phyloP scores from a whole-genome alignment of 306 rosid species.

The Pachyrhizus erosus region DNA sequence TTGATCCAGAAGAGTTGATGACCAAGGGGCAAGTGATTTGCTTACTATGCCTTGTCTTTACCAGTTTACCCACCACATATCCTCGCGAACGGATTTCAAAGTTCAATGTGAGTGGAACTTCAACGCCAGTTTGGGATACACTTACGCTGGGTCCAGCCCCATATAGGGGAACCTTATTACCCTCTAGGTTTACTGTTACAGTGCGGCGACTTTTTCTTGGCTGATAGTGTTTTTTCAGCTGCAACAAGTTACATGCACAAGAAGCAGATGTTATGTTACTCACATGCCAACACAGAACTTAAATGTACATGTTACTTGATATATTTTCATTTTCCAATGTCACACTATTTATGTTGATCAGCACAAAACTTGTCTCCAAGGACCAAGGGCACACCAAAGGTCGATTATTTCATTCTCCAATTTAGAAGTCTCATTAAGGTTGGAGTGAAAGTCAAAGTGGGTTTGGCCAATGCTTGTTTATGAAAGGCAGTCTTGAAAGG shows the following conservation, averaged over 20 bases:
- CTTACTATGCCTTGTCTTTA: conserved; percentile 71
- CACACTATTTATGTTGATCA: neutral
- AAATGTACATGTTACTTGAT: neutral
- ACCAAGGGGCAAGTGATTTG: conserved; percentile 69
- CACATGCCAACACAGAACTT: neutral
- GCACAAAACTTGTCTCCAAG: neutral
- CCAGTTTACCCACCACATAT: conserved; percentile 82
- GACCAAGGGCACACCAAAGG: too few relatives aligned
- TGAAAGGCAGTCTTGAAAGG: neutral
- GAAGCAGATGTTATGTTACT: conserved; percentile 14
- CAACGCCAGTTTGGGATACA: conserved; percentile 52
- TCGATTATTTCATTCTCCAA: too few relatives aligned
- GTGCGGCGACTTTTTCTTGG: conserved; percentile 78
- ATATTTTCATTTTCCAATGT: neutral
- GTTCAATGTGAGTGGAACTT: conserved; percentile 63
- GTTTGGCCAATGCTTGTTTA: neutral
- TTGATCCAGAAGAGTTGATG: conserved; percentile 62
- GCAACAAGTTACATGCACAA: conserved; percentile 35
- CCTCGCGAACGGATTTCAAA: conserved; percentile 72
- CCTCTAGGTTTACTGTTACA: conserved; percentile 60
- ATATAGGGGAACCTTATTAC: conserved; percentile 82
- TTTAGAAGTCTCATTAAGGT: too few relatives aligned
- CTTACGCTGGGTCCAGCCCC: conserved; percentile 78
- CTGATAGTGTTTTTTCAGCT: conserved; percentile 86
- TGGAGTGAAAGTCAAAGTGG: neutral